Evolutionary conservation across 208 protist species (phyloP).

Genomic region (Crithidia brevicula): DNA sequence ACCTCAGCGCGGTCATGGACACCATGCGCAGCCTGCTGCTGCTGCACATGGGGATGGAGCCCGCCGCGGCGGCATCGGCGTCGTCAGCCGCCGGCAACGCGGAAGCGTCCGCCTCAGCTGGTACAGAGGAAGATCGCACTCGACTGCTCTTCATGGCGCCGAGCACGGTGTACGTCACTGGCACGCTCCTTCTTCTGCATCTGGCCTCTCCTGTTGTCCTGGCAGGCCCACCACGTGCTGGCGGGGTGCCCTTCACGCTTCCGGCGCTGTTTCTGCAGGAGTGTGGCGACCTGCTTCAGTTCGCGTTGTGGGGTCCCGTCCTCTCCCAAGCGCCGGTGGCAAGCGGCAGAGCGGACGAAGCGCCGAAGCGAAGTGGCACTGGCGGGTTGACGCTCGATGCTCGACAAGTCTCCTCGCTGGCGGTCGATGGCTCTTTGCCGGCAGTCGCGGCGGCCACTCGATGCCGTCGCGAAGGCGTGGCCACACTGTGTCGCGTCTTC

Average conservation of each 20-base stretch:
- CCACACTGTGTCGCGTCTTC: constrained; percentile 39
- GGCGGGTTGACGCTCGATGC: background rate
- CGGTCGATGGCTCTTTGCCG: constrained; percentile 1
- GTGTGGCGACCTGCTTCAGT: constrained; percentile 38
- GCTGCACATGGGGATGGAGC: constrained; percentile 21
- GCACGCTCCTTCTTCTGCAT: constrained; percentile 54
- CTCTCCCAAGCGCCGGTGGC: constrained; percentile 8
- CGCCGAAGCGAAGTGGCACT: background rate
- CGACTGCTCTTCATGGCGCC: constrained; percentile 34
- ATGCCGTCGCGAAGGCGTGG: constrained; percentile 38
- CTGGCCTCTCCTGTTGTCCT: constrained; percentile 42
- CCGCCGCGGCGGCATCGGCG: background rate
- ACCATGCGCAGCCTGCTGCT: constrained; percentile 39
- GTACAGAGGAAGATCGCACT: constrained; percentile 12
- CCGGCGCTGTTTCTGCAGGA: constrained; percentile 49
- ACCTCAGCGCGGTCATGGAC: constrained; percentile 47
- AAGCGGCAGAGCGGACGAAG: background rate
- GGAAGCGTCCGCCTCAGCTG: background rate
- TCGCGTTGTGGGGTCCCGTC: constrained; percentile 37
- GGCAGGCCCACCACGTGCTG: constrained; percentile 23
- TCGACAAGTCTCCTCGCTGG: background rate
- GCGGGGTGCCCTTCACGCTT: constrained; percentile 33
- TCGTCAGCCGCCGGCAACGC: background rate
- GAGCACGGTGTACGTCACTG: constrained; percentile 27
- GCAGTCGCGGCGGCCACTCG: constrained; percentile 4